Evolutionary conservation across 1,284 basidiomycete species (phyloP), one percentile per base, ranked within the genome.

Genomic region (Inonotus obliquus): DNA sequence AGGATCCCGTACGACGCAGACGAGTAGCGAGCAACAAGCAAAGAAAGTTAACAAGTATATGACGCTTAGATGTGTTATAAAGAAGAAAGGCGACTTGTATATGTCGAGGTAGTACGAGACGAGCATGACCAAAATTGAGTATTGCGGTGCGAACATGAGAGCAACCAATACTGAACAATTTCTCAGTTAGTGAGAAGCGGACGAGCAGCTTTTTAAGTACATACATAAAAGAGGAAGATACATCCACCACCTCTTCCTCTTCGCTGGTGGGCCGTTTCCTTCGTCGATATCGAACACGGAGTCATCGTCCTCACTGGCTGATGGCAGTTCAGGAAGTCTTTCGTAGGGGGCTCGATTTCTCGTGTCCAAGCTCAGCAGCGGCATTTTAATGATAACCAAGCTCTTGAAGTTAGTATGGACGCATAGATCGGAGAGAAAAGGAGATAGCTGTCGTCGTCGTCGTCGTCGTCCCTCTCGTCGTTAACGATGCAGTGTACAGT

Each of bases 1-100:
- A 7, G 90, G 90, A 71, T 92, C 88, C 57, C 90, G 82, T 32
- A 76, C 79, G 38, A 89, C 75, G 65, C 87, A 87, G 45, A 87
- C 79, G 58, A 89, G 84, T 63, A 92, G 81, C 13, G 89, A 89
- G 5, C 82, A 84, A 66, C 87, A 80, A 2, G 82, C 79, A 69
- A 88, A 72, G 69, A 91, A 86, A 1, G 83, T 82, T 48, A 92
- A 78, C 41, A 79, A 74, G 69, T 88, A 90, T 37, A 81, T 81
- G 60, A 77, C 69, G 25, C 78, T 51, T 0, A 90, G 72, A 67
- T 92, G 88, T 0, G 76, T 66, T 14, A 76, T 54, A 65, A 88
- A 85, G 44, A 74, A 69, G 13, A 74, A 53, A 5, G 81, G 75
- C 32, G 78, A 74, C 51, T 81, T 72, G 6, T 84, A 73, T 7